Percentiles rank a stretch among this genome's conserved stretches.
Evolutionary conservation across 345 rosid genomes (phyloP).

Genomic region (Hypericum perforatum): DNA sequence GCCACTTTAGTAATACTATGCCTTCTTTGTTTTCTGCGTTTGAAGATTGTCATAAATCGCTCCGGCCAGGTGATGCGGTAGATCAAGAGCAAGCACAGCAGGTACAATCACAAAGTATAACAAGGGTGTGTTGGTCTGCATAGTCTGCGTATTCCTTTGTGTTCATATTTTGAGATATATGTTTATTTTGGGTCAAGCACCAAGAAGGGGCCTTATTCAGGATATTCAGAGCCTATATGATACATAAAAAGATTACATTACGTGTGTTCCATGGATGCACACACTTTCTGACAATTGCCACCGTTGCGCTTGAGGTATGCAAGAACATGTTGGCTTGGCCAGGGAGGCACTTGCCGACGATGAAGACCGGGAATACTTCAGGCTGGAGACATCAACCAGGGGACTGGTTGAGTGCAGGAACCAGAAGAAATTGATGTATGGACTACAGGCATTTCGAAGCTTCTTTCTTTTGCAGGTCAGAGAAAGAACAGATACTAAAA

Average conservation of each 20-base stretch:
- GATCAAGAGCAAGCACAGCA: slow-evolving; percentile 81
- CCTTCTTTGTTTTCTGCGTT: slow-evolving; percentile 48
- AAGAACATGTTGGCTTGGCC: slow-evolving; percentile 83
- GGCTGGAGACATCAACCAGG: slow-evolving; percentile 53
- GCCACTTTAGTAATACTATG: background rate
- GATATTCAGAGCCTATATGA: too few relatives aligned
- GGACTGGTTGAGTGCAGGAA: slow-evolving; percentile 71
- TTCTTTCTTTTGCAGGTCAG: too few relatives aligned
- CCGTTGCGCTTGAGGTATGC: slow-evolving; percentile 57
- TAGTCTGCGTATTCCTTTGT: too few relatives aligned
- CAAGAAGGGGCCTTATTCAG: too few relatives aligned
- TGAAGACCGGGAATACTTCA: slow-evolving; percentile 65
- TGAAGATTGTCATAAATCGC: slow-evolving; percentile 71
- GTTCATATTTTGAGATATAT: too few relatives aligned
- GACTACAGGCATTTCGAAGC: slow-evolving; percentile 81
- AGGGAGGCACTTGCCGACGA: slow-evolving; percentile 60
- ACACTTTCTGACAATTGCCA: too few relatives aligned
- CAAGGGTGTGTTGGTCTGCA: slow-evolving; percentile 73
- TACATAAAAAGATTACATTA: too few relatives aligned
- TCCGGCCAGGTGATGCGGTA: slow-evolving; percentile 63
- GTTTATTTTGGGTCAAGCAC: too few relatives aligned
- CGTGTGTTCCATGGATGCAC: too few relatives aligned
- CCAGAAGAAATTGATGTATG: slow-evolving; percentile 63
- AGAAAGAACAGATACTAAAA: too few relatives aligned
- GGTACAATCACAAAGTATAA: slow-evolving; percentile 80